These are phyloP conservation scores for Talaromyces sp. DNA, from an alignment of 2,329 filamentous ascomycete genomes.

Conservation along the genomic window DNA sequence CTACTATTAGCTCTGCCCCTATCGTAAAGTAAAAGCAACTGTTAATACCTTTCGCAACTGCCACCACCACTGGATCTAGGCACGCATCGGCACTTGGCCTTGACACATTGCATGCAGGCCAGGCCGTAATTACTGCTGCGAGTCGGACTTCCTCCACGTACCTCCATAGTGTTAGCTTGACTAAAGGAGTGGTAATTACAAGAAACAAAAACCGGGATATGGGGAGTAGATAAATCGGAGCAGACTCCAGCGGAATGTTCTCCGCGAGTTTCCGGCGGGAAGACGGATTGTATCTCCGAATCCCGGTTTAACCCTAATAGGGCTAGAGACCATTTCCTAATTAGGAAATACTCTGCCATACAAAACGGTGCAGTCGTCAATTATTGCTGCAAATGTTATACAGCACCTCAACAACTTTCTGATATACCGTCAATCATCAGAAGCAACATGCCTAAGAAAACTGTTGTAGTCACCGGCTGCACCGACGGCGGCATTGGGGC, in stretches of 20 bases:
- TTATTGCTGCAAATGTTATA: no score
- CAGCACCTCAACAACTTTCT: neutral
- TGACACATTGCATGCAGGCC: conserved; percentile 25
- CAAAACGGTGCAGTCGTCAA: neutral
- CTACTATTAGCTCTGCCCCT: conserved; percentile 9
- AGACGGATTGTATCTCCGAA: neutral
- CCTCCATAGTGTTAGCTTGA: conserved; percentile 12
- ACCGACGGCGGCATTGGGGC: conserved; percentile 4
- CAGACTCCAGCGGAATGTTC: neutral
- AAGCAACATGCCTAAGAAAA: neutral
- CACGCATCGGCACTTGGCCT: conserved; percentile 27
- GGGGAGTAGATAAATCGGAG: conserved; percentile 9
- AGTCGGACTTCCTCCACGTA: conserved; percentile 3
- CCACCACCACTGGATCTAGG: conserved; percentile 11
- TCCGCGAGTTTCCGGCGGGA: neutral
- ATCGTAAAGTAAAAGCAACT: neutral
- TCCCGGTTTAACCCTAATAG: neutral
- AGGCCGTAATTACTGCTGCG: conserved; percentile 21
- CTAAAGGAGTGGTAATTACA: neutral
- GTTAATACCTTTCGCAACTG: conserved; percentile 21
- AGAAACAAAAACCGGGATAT: neutral
- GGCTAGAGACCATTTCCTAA: neutral
- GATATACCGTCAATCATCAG: neutral
- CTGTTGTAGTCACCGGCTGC: conserved; percentile 6
- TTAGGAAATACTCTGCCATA: neutral